These are phyloP conservation scores for Populus alba DNA, from an alignment of 345 rosid species.

Conservation along the genomic window DNA sequence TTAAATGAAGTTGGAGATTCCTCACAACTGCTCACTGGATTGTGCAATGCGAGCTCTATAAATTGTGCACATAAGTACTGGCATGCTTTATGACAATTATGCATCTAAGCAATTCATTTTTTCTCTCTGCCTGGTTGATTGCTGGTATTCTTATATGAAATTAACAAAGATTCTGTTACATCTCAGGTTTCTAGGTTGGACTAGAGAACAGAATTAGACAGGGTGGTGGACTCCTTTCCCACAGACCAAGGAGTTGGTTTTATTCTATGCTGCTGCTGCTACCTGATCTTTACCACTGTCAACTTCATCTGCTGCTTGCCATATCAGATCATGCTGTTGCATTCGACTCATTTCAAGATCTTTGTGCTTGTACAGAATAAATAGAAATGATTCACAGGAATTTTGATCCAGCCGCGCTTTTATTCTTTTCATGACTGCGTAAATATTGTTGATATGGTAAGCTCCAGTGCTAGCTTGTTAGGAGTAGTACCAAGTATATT, in stretches of 20 bases:
- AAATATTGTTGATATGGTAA: slow-evolving; percentile 1
- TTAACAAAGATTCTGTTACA: not conserved
- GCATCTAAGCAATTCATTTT: not conserved
- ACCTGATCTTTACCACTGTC: not conserved
- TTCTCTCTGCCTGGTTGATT: not conserved
- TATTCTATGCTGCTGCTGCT: not conserved
- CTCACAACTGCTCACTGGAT: too few relatives aligned
- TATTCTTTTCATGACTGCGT: not conserved
- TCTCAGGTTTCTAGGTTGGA: not conserved
- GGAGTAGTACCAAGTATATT: not conserved
- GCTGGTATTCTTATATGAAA: not conserved
- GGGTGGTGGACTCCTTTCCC: not conserved
- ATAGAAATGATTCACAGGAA: not conserved
- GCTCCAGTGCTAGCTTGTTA: not conserved
- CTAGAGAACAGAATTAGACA: not conserved
- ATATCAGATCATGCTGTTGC: not conserved
- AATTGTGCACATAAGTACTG: too few relatives aligned
- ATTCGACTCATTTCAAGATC: not conserved
- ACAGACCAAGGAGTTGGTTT: not conserved
- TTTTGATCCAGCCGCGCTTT: not conserved
- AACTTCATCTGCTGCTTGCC: not conserved
- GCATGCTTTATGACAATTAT: too few relatives aligned
- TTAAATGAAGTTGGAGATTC: too few relatives aligned
- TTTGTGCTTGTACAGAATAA: not conserved
- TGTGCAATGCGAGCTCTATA: too few relatives aligned